Evolutionary conservation across 768 basidiomycete species (phyloP).

Genomic region (Lactarius sp.): DNA sequence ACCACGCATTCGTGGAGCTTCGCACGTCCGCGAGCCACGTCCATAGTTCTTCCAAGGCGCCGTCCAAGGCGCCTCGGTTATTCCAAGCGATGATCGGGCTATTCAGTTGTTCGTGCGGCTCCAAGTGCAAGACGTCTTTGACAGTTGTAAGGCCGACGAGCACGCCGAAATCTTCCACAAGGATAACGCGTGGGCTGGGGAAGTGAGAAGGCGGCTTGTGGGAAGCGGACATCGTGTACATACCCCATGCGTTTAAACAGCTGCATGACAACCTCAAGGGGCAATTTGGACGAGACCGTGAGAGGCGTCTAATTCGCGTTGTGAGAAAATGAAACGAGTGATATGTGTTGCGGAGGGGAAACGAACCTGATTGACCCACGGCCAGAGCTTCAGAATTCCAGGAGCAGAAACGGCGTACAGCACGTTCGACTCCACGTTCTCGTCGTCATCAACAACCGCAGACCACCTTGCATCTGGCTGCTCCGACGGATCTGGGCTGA

Average conservation of each 20-base stretch:
- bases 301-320: slow-evolving; percentile 69
- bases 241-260: slow-evolving; percentile 98
- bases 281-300: slow-evolving; percentile 86
- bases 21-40: slow-evolving; percentile 22
- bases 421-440: slow-evolving; percentile 61
- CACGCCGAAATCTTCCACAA: slow-evolving; percentile 82
- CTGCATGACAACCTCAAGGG: slow-evolving; percentile 96
- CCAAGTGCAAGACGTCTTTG: slow-evolving; percentile 92
- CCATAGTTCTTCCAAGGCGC: slow-evolving; percentile 23
- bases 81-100: slow-evolving; percentile 23
- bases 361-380: slow-evolving; percentile 92
- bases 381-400: slow-evolving; percentile 64
- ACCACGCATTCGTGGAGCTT: slow-evolving; percentile 20
- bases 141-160: slow-evolving; percentile 88
- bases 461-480: slow-evolving; percentile 45
- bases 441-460: slow-evolving; percentile 56
- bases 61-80: slow-evolving; percentile 21
- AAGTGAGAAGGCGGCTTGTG: slow-evolving; percentile 3
- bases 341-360: neutral
- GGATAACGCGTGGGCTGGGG: slow-evolving; percentile 89
- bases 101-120: slow-evolving; percentile 19
- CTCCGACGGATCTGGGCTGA: slow-evolving; percentile 51
- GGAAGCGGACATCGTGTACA: slow-evolving; percentile 32
- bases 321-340: slow-evolving; percentile 4
- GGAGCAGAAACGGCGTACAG: slow-evolving; percentile 55